Evolutionary conservation across 2,329 filamentous ascomycete species (phyloP).

Genomic region (Arachnopeziza araneosa): DNA sequence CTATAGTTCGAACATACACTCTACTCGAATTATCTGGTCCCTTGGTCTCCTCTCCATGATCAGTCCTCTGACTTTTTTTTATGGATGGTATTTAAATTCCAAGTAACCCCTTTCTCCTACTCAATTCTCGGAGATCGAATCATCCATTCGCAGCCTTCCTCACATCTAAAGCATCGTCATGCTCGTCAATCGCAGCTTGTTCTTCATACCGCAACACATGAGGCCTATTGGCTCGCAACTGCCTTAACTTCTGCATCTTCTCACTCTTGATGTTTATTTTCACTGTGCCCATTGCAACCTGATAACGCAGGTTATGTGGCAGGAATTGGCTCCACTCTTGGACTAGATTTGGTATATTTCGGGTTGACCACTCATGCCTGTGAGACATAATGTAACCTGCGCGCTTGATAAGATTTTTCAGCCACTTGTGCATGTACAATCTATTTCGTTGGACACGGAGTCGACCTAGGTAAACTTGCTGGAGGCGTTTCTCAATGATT

Average conservation of each 20-base stretch:
- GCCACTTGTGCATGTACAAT: neutral
- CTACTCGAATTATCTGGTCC: neutral
- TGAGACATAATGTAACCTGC: neutral
- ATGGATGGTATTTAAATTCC: neutral
- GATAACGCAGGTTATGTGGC: neutral
- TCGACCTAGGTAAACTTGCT: neutral
- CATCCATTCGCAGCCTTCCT: neutral
- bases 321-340: neutral
- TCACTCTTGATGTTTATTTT: neutral
- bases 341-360: neutral
- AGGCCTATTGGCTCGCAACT: neutral
- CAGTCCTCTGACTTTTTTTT: too few relatives aligned
- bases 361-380: neutral
- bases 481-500: neutral
- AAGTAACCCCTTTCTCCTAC: neutral
- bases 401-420: neutral
- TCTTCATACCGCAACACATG: too few relatives aligned
- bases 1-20: neutral
- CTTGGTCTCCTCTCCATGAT: neutral
- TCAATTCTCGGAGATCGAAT: neutral
- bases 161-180: neutral
- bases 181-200: too few relatives aligned
- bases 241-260: neutral
- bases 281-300: neutral
- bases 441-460: neutral